A percentile compares a stretch with the other conserved stretches of the same genome.
Conservation (phyloP, 805 yeast species). For the Cyberlindnera euphorbiiphila region DNA sequence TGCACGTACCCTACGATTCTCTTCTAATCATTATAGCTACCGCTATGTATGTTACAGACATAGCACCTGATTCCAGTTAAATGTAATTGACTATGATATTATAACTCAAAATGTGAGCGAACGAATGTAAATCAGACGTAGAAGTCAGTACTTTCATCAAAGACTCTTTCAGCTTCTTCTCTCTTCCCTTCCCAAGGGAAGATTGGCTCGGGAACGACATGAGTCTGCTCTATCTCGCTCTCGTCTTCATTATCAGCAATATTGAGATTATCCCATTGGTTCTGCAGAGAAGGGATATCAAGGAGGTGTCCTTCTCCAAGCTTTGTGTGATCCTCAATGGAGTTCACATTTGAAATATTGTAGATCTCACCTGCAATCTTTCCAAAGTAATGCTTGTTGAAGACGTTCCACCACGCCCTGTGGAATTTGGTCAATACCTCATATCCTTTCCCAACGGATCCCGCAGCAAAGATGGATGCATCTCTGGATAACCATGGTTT, state of each 20-base stretch:
- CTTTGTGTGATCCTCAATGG: constrained; percentile 10
- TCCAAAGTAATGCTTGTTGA: constrained; percentile 19
- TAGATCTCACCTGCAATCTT: constrained; percentile 16
- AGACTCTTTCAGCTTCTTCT: constrained; percentile 16
- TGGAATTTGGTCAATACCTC: constrained; percentile 11
- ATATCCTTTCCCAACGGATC: constrained; percentile 13
- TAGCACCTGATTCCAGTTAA: too few relatives aligned
- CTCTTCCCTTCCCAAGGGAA: constrained; percentile 27
- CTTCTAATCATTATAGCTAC: too few relatives aligned
- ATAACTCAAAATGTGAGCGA: not conserved
- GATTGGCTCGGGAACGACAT: constrained; percentile 12
- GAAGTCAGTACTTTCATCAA: constrained; percentile 18
- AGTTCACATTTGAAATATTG: constrained; percentile 3
- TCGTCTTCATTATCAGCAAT: constrained; percentile 3
- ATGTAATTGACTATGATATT: too few relatives aligned
- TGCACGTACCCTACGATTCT: too few relatives aligned
- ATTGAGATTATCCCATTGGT: constrained; percentile 16
- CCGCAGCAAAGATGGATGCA: constrained; percentile 5
- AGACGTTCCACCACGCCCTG: constrained; percentile 22
- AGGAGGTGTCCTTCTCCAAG: constrained; percentile 17
- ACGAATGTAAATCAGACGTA: constrained; percentile 7
- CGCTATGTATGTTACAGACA: too few relatives aligned
- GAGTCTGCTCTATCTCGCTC: not conserved
- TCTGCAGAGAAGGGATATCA: constrained; percentile 9
- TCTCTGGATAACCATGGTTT: constrained; percentile 48